Evolutionary conservation across 2,329 filamentous ascomycete species (phyloP).

Genomic region (Fusarium veterinarium): DNA sequence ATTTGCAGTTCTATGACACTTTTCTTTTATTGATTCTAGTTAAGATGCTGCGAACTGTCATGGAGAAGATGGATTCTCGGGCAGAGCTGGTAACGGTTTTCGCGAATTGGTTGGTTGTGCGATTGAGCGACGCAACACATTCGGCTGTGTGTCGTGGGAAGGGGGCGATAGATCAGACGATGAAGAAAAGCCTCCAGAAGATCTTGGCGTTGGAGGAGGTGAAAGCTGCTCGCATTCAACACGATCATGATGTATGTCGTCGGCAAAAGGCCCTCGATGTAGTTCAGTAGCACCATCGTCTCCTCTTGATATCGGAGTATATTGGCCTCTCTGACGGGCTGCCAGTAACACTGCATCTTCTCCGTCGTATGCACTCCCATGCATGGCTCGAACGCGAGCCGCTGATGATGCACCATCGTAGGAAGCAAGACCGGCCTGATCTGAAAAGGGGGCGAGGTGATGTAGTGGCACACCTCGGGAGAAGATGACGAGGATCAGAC

Average conservation of each 20-base stretch:
- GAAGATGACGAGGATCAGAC: constrained; percentile 89
- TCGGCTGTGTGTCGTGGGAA: constrained; percentile 23
- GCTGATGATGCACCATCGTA: constrained; percentile 38
- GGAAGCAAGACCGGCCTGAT: constrained; percentile 40
- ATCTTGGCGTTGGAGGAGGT: constrained; percentile 42
- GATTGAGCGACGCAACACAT: constrained; percentile 27
- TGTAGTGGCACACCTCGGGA: constrained; percentile 61
- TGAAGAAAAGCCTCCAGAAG: constrained; percentile 24
- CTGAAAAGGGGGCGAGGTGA: constrained; percentile 47
- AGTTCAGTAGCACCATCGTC: neutral
- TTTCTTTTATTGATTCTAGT: neutral
- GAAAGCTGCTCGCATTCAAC: constrained; percentile 43
- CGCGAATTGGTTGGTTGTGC: constrained; percentile 45
- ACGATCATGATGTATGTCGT: constrained; percentile 15
- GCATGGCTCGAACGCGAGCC: constrained; percentile 30
- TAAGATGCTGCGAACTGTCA: neutral
- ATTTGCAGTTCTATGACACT: neutral
- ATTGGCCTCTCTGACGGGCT: constrained; percentile 24
- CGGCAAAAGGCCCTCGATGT: constrained; percentile 12
- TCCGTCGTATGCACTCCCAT: constrained; percentile 20
- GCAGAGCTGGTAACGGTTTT: constrained; percentile 59
- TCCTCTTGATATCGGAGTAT: constrained; percentile 3
- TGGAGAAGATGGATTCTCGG: constrained; percentile 50
- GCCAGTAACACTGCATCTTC: constrained; percentile 1
- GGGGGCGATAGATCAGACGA: constrained; percentile 18